These are phyloP conservation scores for Chalara sp. DNA, from an alignment of 2,329 filamentous ascomycete genomes.

Conservation along the genomic window DNA sequence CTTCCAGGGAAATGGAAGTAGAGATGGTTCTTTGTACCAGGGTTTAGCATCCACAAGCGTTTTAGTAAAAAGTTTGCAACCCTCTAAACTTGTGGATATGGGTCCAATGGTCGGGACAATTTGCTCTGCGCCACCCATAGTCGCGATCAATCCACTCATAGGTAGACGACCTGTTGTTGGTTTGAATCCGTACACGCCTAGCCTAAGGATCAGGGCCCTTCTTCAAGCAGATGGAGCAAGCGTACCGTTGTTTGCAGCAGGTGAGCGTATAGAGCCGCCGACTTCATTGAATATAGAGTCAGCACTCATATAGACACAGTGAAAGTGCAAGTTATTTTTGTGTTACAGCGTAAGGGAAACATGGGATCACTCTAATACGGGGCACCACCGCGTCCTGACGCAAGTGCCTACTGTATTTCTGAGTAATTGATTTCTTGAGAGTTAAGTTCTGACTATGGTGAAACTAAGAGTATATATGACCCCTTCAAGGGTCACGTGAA, in stretches of 20 bases:
- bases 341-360: no score
- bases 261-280: slow-evolving; percentile 40
- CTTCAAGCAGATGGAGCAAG: neutral
- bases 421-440: no score
- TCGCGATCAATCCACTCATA: slow-evolving; percentile 13
- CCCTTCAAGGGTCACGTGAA: no score
- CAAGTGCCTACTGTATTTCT: no score
- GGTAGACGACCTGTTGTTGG: slow-evolving; percentile 23
- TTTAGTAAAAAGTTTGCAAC: slow-evolving; percentile 36
- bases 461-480: no score
- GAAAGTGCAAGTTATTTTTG: no score
- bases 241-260: slow-evolving; percentile 39
- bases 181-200: slow-evolving; percentile 26
- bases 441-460: no score
- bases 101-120: slow-evolving; percentile 46
- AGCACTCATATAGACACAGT: no score
- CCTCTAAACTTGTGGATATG: slow-evolving; percentile 44
- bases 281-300: slow-evolving; percentile 15
- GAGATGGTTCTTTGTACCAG: slow-evolving; percentile 45
- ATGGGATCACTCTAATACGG: no score
- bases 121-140: slow-evolving; percentile 20
- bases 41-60: slow-evolving; percentile 35
- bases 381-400: no score
- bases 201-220: slow-evolving; percentile 7
- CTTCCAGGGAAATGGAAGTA: slow-evolving; percentile 46